Base-by-base conservation (phyloP, 2,329 filamentous ascomycete genomes). In the Nemania sp. region DNA sequence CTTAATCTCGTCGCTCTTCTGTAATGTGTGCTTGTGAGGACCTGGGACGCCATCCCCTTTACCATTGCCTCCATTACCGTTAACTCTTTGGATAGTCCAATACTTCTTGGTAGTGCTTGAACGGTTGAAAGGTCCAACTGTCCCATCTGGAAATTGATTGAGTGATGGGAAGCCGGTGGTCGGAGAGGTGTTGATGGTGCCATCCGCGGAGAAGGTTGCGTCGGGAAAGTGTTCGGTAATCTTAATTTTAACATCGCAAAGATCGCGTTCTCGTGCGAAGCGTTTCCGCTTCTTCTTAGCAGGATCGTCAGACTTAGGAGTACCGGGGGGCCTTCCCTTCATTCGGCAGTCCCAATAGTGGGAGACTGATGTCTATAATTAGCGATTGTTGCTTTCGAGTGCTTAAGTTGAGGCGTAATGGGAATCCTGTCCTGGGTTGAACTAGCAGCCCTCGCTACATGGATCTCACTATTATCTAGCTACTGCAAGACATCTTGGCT, bases 171-270 rank as follows among this genome's bases (percentile, higher is more conserved):
- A 72, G 13, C 67, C 54, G 51, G 67, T 63, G 8, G 72, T 68
- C 22, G 72, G 71, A 41, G 72, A 69, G 47, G 66, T 7, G 38
- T 73, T 72, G 62, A 64, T 71, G 20, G 64, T 64, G 18, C 74
- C 75, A 51, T 76, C 74, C n/a, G 73, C 62, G 52, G 78, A 77
- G 49, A 82, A 75, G 20, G 80, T 78, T 1, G 82, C 79, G 77
- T 86, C 87, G 10, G 90, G 87, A 62, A 91, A 90, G 80, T 92
- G 93, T 79, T 94, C 92, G 2, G 91, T 93, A 67, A 94, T 93
- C 79, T 94, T 94, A 78, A 94, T 93, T 80, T 94, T 94, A 71
- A 94, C 92, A 78, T 94, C 92, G 77, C 92, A 95, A n/a, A 94
- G 84, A 80, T 94, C 91, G 13, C 91, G 85, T 78, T 92, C 89